phyloP scores from a whole-genome alignment of 495 filamentous ascomycete genomes.

The Tirmania nivea region DNA sequence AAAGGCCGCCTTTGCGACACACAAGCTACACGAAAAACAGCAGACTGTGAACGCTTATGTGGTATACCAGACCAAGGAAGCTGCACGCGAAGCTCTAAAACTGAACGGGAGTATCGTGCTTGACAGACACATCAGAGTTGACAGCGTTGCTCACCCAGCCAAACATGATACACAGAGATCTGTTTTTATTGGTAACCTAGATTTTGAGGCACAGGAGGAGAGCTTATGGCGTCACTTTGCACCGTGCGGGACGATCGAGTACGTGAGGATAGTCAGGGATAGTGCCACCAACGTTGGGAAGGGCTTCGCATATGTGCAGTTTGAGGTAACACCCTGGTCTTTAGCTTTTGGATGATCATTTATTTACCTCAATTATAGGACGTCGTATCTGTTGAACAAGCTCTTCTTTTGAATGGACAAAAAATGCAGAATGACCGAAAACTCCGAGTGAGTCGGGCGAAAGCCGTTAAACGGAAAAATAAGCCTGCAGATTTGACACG shows the following conservation, averaged over 20 bases:
- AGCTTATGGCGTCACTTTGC: constrained; percentile 79
- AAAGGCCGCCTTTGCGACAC: constrained; percentile 78
- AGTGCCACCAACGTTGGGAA: constrained; percentile 79
- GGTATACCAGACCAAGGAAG: constrained; percentile 52
- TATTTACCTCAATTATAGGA: constrained; percentile 29
- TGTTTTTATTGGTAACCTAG: constrained; percentile 90
- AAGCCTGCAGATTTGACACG: constrained; percentile 12
- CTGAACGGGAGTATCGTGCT: constrained; percentile 72
- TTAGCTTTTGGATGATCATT: constrained; percentile 1
- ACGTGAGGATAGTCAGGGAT: constrained; percentile 82
- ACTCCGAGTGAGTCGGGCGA: constrained; percentile 68
- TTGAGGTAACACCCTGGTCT: constrained; percentile 31
- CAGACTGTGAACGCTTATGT: constrained; percentile 77
- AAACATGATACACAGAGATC: constrained; percentile 66
- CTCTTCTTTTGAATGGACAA: constrained; percentile 67
- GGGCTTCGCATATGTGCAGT: constrained; percentile 96
- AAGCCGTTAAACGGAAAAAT: constrained; percentile 48
- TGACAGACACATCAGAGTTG: constrained; percentile 73
- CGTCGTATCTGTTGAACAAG: constrained; percentile 64
- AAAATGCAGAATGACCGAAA: constrained; percentile 79
- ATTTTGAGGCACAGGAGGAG: constrained; percentile 87
- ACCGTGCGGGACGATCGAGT: constrained; percentile 65
- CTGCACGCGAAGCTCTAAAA: constrained; percentile 52
- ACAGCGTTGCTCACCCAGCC: constrained; percentile 71
- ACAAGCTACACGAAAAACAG: constrained; percentile 30